Base-by-base conservation (phyloP, 768 basidiomycete genomes). In the Lanmaoa pseudosensibilis region DNA sequence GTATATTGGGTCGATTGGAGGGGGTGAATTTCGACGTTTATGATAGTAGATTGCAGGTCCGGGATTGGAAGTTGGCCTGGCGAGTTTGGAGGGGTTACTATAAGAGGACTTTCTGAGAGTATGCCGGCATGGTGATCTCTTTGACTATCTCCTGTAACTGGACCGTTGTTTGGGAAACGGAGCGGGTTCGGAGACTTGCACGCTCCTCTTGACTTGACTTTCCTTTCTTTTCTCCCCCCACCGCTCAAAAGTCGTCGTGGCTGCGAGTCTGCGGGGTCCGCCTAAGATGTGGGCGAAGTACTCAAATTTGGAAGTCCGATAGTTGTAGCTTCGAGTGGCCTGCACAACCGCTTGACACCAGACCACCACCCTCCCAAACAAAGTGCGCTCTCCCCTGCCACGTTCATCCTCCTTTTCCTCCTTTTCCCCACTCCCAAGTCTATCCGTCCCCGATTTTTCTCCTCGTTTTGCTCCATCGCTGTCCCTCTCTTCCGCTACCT, bases 61-160 rank as follows among this genome's bases (percentile, higher is more conserved):
- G 83, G 71, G 86, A 88, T 69, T 92, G 92, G 85, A 83, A 81
- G 75, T 73, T 93, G 64, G 83, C 92, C 50, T 90, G 85, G 85
- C 78, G 80, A 66, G 81, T 92, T 36, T 85, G 82, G 83, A 72
- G 78, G 48, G 71, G 77, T 61, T 78, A 80, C 72, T 77, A 79
- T 70, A 76, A 73, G 60, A 69, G 76, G 70, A 57, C 52, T 59
- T 72, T 72, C 50, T 72, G 60, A 73, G 62, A 19, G 44, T 38
- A 70, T 71, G 70, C 69, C 70, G 70, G 70, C 71, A 71, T 69
- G 27, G 56, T 50, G 54, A 62, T 66, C 59, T 55, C 21, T 51
- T 32, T 43, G 54, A 21, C 44, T 33, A 16, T 56, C 50, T 52
- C 47, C 46, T 56, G 52, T 46, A 54, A 54, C 57, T 58, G 15